Evolutionary conservation across 306 rosid species (phyloP), one percentile per base, ranked within the genome.

Genomic region (Quercus bicolor): DNA sequence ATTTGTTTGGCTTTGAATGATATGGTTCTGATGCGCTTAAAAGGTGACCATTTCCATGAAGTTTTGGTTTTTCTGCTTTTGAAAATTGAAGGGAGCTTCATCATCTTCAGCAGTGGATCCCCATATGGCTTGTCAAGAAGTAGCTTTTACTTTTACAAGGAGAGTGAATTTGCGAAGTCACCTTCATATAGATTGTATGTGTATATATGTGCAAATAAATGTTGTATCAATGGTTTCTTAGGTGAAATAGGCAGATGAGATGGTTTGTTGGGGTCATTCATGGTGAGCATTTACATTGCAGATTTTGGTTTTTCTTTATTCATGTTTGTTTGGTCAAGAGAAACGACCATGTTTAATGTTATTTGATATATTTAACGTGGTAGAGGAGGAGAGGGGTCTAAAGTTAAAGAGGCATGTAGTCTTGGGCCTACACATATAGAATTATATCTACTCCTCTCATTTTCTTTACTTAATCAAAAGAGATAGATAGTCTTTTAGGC

Each of bases 71-170:
- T 71, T 26, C 33, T 71, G 57, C 75, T 24, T 15, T 51, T 71
- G 59, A 71, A 71, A 6, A 71, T 40, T 21, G 75, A 51, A 21
- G 75, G 59, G 37, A 71, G 75, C 40, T 71, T 51, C 59, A 51
- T 5, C 75, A 8, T 48, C 56, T 51, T 51, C 60, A 3, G 43
- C 70, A 64, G 31, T 21, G 23, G 70, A 5, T 62, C 53, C 53
- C 70, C 6, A 15, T 16, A 61, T 61, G 40, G 69, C n/a, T 24
- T 26, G 69, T 62, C 43, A 15, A 15, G 3, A 62, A 62, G 40
- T n/a, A 26, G 9, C 69, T 61, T 1, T n/a, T 56, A 13, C 64
- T 59, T 59, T 59, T 21, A 11, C 53, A 48, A 48, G 53, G 53
- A 59, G 10, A 13, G 2, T n/a, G 24, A 26, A 5, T 20, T 6